Base-by-base conservation (phyloP, 129 eudicot genomes). In the Escallonia rubra region DNA sequence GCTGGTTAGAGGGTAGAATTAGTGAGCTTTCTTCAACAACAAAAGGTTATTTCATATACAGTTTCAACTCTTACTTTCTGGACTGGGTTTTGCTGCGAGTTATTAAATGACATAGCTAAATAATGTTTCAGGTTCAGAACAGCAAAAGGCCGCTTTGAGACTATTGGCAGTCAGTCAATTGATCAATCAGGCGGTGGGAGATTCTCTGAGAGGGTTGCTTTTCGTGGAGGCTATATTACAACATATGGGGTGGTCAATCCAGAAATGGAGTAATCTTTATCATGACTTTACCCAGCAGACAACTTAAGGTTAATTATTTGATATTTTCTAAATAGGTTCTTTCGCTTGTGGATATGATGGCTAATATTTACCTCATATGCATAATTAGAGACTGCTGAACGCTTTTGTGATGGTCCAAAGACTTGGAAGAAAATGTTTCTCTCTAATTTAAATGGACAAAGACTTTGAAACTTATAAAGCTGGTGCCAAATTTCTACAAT, bases 151-250 rank as follows among this genome's bases (percentile, higher is more conserved):
- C 34, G 34, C 1, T 23, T 23, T 23, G 34, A 23, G 34, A 23
- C 34, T 23, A 23, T 23, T 23, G 34, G 34, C 34, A 11, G 96
- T 81, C 13, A 82, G 83, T 69, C 81, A 80, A 59, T 64, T 92
- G 83, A 88, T 88, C 55, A 92, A 92, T 80, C 98, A 92, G 59
- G 96, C 96, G 2, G 96, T 88, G 59, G 98, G 96, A 15, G 98
- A 92, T 71, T 91, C 98, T 16, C 68, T 92, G 34, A 88, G 96
- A 47, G 96, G 98, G 70, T 49, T 91, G 82, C 76, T 91, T 41
- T 70, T 91, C 64, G 97, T 91, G 76, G 97, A 91, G 66, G 97
- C 80, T 10, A 88, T 91, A 79, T 79, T 91, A 71, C 86, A 77
- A 54, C 91, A 88, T 52, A 77, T 71, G 81, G 90, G 89, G 61